Evolutionary conservation across 2,329 filamentous ascomycete genomes (phyloP), one percentile per base, ranked within the genome.

Genomic region (Xylariales sp.): DNA sequence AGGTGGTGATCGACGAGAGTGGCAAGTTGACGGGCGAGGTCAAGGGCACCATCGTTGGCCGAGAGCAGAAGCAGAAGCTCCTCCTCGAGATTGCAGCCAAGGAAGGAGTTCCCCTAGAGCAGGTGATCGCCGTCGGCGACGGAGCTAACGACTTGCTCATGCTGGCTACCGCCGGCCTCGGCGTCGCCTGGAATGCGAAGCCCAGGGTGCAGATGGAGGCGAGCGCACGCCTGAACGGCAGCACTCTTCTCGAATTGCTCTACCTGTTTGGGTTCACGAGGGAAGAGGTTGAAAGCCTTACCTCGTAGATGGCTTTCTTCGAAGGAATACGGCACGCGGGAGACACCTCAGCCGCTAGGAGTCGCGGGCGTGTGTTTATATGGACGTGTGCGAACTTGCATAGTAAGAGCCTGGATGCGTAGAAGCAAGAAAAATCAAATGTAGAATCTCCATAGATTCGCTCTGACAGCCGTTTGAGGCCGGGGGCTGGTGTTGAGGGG

Each of bases 111-210:
- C 61, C 75, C 4, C 60, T 85, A 7, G 72, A 78, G 18, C 82
- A 88, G 60, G 76, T 81, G 20, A 66, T 93, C 18, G 85, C 84
- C 3, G 78, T 91, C 1, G 87, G 87, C 5, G 87, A 93, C 58
- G 88, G 87, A 6, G 87, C 86, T 25, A 93, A 93, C 54, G 87
- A 93, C 55, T 60, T 93, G 47, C 67, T 83, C 41, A 93, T 93
- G 87, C 79, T 93, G 71, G 72, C 70, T 7, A 74, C 76, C 33
- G 86, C 87, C 0, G 85, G 85, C 0, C 62, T 91, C 25, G 88
- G 87, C 15, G 81, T 93, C 4, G 87, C 87, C 2, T 90, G 88
- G 73, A 87, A 90, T 54, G 88, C 87, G 8, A 93, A 93, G 68
- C 85, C 86, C 2, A 72, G 80, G 41, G 87, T 93, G 40, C 88